Evolutionary conservation across 2,329 filamentous ascomycete species (phyloP).

Genomic region (Sarocladium brachiariae): DNA sequence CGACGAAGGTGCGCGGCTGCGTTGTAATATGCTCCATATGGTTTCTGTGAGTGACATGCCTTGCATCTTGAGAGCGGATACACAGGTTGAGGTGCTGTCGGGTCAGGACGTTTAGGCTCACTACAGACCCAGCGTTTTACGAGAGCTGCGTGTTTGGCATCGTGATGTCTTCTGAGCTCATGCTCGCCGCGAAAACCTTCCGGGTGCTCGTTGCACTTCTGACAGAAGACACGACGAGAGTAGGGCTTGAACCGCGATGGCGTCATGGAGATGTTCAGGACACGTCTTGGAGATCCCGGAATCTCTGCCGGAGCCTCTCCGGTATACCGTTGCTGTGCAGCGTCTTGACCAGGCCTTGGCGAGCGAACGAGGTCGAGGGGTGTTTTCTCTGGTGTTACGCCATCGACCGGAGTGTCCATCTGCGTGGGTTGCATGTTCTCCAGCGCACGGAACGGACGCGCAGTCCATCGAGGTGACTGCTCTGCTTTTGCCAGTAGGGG

Average conservation of each 20-base stretch:
- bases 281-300: conserved; percentile 29
- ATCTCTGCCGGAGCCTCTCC: conserved; percentile 17
- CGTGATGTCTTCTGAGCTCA: conserved; percentile 65
- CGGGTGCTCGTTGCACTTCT: conserved; percentile 71
- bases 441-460: neutral
- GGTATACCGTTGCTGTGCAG: neutral
- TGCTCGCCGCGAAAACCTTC: conserved; percentile 89
- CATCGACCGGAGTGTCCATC: neutral
- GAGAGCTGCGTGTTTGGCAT: conserved; percentile 49
- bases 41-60: conserved; percentile 48
- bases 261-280: conserved; percentile 36
- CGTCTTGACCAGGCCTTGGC: neutral
- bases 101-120: conserved; percentile 36
- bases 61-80: conserved; percentile 50
- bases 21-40: conserved; percentile 53
- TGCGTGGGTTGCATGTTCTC: neutral
- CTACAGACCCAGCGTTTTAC: conserved; percentile 51
- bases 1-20: conserved; percentile 51
- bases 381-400: neutral
- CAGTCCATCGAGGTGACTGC: conserved; percentile 5
- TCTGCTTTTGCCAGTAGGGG: neutral
- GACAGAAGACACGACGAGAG: conserved; percentile 66
- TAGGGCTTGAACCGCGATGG: conserved; percentile 30
- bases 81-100: conserved; percentile 36
- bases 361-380: conserved; percentile 1